These are phyloP conservation scores for Lecanicillium sp. DNA, from an alignment of 2,329 filamentous ascomycete species.

Conservation along the genomic window DNA sequence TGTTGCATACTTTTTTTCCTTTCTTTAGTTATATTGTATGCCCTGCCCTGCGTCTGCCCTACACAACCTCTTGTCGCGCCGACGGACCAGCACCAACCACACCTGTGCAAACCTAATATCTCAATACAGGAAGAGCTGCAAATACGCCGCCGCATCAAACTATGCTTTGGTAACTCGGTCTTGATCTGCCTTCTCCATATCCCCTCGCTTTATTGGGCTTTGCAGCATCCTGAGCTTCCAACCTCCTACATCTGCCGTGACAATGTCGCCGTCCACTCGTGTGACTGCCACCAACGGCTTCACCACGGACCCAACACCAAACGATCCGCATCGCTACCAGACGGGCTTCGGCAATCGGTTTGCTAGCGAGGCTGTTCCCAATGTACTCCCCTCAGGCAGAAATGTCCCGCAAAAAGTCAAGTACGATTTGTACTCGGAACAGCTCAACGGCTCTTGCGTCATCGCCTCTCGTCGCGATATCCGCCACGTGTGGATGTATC, in stretches of 20 bases:
- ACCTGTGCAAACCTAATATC: no score
- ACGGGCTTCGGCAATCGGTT: conserved; percentile 46
- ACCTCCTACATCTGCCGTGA: conserved; percentile 3
- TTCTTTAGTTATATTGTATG: no score
- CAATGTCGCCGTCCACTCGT: conserved; percentile 2
- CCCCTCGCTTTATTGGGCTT: no score
- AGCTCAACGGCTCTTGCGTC: conserved; percentile 35
- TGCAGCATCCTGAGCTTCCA: no score
- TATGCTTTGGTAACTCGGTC: no score
- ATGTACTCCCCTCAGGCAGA: conserved; percentile 33
- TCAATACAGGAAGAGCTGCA: no score
- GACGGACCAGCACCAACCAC: no score
- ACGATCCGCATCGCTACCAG: conserved; percentile 44
- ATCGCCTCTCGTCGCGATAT: conserved; percentile 19
- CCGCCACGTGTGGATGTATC: conserved; percentile 26
- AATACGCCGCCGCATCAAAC: no score
- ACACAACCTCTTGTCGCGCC: no score
- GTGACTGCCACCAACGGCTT: conserved; percentile 14
- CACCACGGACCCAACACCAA: conserved; percentile 13
- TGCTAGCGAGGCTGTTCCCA: conserved; percentile 36
- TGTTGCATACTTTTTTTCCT: no score
- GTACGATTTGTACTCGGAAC: conserved; percentile 35
- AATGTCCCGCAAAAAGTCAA: conserved; percentile 36
- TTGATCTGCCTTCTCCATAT: no score
- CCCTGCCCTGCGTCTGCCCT: no score